These are phyloP conservation scores for Paraurostyla sp. DNA, from an alignment of 73 alveolate genomes.

Conservation along the genomic window DNA sequence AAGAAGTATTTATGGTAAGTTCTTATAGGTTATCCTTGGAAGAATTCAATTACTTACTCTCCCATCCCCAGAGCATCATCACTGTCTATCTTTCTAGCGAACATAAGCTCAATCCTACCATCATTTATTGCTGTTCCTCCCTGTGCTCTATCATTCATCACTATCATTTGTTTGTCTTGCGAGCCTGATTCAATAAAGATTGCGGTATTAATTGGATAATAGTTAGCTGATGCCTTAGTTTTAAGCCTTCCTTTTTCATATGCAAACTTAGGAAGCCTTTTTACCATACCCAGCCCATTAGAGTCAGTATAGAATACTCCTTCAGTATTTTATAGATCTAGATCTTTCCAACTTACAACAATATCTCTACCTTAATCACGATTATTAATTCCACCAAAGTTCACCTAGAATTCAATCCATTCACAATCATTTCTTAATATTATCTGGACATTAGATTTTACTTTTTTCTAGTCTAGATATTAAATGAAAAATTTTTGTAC, in stretches of 20 bases:
- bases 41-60: background rate
- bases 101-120: constrained; percentile 18
- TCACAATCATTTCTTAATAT: no score
- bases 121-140: constrained; percentile 3
- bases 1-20: background rate
- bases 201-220: constrained; percentile 20
- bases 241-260: background rate
- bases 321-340: background rate
- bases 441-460: no score
- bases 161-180: background rate
- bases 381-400: background rate
- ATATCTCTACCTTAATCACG: background rate
- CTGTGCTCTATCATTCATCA: constrained; percentile 47
- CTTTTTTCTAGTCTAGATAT: no score
- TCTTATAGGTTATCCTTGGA: background rate
- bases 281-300: background rate
- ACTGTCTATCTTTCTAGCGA: background rate
- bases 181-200: background rate
- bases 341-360: background rate
- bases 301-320: constrained; percentile 28
- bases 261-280: background rate
- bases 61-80: background rate
- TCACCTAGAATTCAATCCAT: no score
- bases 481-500: no score
- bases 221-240: background rate